Evolutionary conservation across 768 basidiomycete genomes (phyloP), one percentile per base, ranked within the genome.

Genomic region (Baorangia bicolor): DNA sequence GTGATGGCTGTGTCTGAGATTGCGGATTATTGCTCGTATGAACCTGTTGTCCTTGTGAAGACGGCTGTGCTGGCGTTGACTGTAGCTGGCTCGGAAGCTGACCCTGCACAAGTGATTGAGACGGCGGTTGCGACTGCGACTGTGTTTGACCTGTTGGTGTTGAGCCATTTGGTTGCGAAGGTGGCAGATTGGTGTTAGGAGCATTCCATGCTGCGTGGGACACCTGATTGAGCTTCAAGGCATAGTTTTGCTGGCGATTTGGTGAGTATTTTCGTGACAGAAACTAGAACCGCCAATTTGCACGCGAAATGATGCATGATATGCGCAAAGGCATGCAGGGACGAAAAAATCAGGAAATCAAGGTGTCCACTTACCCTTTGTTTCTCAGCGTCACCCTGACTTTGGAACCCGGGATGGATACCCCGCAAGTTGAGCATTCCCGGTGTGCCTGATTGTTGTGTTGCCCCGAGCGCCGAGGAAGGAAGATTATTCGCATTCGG

Each of bases 161-260:
- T 54, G 56, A 65, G 54, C 58, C 73, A 56, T 56, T 69, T 43
- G 64, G 68, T 49, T 69, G 68, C 10, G 68, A 69, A 9, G 69
- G 64, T 13, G 68, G 66, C 23, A 80, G 72, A 59, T 79, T 82
- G 42, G 75, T 73, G 61, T 76, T 82, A 7, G 86, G 75, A 20
- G 82, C 82, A 55, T 78, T 83, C 87, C 86, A 88, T 43, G 86
- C 85, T 8, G 82, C 81, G 56, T 83, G 81, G 0, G 79, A 77
- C 44, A 78, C 78, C 64, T 82, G 83, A 60, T 82, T 86, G 57
- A 86, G 77, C 71, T 90, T 88, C 66, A 84, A 70, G 44, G 82
- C 73, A 65, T 81, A 84, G 67, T 83, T 81, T 68, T 77, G 81
- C 83, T 85, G 64, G 25, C n/a, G 27, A 55, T 27, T 45, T 18